Percentiles rank a stretch among this genome's conserved stretches.
Conservation (phyloP, 2,329 filamentous ascomycete genomes). For the Sclerotinia borealis region DNA sequence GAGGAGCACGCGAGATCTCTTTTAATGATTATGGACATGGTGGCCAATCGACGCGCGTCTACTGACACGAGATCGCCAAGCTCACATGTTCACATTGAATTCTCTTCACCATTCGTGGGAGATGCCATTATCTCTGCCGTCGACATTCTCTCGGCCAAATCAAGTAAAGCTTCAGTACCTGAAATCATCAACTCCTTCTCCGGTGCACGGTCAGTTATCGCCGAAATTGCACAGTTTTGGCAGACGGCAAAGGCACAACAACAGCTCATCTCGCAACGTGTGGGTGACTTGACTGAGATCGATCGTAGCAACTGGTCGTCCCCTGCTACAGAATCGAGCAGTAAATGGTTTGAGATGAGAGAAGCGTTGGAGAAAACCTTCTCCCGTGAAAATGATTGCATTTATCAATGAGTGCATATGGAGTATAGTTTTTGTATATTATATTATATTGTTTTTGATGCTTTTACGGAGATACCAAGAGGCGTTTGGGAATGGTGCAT, state of each 20-base stretch:
- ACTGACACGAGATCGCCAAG: not conserved
- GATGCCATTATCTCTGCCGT: conserved; percentile 57
- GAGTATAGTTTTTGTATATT: conserved; percentile 3
- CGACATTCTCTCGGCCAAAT: conserved; percentile 59
- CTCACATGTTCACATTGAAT: conserved; percentile 18
- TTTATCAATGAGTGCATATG: conserved; percentile 21
- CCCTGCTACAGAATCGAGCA: conserved; percentile 11
- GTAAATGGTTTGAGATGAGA: conserved; percentile 23
- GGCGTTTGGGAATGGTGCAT: conserved; percentile 1
- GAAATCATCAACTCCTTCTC: conserved; percentile 48
- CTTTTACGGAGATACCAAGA: conserved; percentile 9
- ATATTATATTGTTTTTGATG: not conserved
- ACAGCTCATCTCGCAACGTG: conserved; percentile 21
- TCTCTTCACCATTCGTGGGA: conserved; percentile 57
- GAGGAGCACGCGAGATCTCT: conserved; percentile 48
- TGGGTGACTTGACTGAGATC: conserved; percentile 17
- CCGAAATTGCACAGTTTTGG: conserved; percentile 54
- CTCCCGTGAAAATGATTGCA: conserved; percentile 24
- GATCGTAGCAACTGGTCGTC: not conserved
- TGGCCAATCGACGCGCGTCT: conserved; percentile 34
- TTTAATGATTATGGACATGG: conserved; percentile 41
- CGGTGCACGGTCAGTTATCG: conserved; percentile 47
- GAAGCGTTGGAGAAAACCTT: conserved; percentile 39
- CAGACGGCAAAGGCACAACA: conserved; percentile 47
- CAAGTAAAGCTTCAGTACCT: conserved; percentile 45